Evolutionary conservation across 2,329 filamentous ascomycete species (phyloP).

Genomic region (Cylindrodendrum hubeiense): DNA sequence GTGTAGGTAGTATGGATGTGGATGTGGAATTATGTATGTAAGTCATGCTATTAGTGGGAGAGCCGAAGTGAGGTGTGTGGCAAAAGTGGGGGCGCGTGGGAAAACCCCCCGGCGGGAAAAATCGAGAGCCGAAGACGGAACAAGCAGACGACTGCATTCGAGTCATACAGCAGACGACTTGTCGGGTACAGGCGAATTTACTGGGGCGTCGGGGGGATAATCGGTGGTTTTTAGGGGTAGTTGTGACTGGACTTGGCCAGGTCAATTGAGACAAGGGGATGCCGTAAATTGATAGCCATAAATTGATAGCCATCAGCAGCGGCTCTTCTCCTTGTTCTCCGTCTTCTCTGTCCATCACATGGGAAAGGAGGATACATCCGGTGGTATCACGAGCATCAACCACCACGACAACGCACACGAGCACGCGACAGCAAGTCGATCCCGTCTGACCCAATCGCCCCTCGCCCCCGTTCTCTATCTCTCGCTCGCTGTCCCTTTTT

Average conservation of each 20-base stretch:
- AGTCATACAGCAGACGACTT: constrained; percentile 34
- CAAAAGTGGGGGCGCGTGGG: background rate
- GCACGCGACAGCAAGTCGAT: background rate
- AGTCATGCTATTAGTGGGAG: background rate
- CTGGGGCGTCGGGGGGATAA: background rate
- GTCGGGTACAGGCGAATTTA: background rate
- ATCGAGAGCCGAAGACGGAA: constrained; percentile 42
- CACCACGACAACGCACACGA: background rate
- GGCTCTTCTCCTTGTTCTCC: background rate
- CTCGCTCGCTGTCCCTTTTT: background rate
- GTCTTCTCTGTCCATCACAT: background rate
- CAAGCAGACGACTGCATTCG: constrained; percentile 21
- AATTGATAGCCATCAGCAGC: background rate
- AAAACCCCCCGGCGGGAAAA: background rate
- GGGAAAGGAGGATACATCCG: background rate
- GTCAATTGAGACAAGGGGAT: background rate
- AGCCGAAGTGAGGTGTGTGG: background rate
- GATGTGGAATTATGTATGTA: too few species aligned
- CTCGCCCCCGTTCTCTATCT: background rate
- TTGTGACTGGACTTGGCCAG: background rate
- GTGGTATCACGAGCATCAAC: background rate
- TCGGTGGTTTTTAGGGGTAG: background rate
- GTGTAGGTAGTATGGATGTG: too few species aligned
- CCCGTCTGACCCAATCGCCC: background rate
- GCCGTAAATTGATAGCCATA: too few species aligned